A percentile compares a stretch with the other conserved stretches of the same genome.
Conservation (phyloP, 2,329 filamentous ascomycete genomes). For the Penicillium psychrosexuale region DNA sequence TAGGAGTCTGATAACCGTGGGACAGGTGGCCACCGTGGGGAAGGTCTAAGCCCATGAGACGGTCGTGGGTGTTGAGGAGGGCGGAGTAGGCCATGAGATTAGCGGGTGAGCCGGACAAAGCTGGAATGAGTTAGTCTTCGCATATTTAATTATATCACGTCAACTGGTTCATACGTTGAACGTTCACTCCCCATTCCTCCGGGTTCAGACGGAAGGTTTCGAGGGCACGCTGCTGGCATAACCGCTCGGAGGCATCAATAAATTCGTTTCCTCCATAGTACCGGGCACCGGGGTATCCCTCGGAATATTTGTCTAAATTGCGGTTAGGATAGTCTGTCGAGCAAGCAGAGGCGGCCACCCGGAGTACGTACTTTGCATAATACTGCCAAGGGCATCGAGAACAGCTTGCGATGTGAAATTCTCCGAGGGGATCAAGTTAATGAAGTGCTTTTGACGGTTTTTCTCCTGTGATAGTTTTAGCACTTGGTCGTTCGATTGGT, state of each 20-base stretch:
- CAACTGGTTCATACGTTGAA: constrained; percentile 63
- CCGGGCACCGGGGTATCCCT: constrained; percentile 91
- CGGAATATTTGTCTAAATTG: constrained; percentile 84
- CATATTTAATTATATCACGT: constrained; percentile 6
- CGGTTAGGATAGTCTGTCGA: constrained; percentile 25
- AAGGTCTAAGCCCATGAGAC: constrained; percentile 93
- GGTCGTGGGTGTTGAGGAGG: constrained; percentile 90
- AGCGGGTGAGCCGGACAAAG: constrained; percentile 73
- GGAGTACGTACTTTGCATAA: constrained; percentile 74
- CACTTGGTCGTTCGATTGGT: neutral
- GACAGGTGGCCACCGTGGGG: constrained; percentile 92
- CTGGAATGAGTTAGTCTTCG: constrained; percentile 43
- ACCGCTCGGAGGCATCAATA: constrained; percentile 83
- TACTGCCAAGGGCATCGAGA: constrained; percentile 84
- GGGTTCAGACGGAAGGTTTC: constrained; percentile 80
- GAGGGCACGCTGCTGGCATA: constrained; percentile 87
- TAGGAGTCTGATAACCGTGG: constrained; percentile 95
- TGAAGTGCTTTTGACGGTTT: constrained; percentile 92
- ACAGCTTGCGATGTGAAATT: constrained; percentile 95
- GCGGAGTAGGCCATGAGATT: constrained; percentile 88
- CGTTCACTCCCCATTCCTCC: constrained; percentile 94
- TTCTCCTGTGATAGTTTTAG: constrained; percentile 67
- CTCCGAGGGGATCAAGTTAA: constrained; percentile 93
- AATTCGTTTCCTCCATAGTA: constrained; percentile 98
- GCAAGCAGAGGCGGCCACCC: constrained; percentile 28